Evolutionary conservation across 192 early-diverging fungal genomes (phyloP), one percentile per base, ranked within the genome.

Genomic region (Coemansia sp.): DNA sequence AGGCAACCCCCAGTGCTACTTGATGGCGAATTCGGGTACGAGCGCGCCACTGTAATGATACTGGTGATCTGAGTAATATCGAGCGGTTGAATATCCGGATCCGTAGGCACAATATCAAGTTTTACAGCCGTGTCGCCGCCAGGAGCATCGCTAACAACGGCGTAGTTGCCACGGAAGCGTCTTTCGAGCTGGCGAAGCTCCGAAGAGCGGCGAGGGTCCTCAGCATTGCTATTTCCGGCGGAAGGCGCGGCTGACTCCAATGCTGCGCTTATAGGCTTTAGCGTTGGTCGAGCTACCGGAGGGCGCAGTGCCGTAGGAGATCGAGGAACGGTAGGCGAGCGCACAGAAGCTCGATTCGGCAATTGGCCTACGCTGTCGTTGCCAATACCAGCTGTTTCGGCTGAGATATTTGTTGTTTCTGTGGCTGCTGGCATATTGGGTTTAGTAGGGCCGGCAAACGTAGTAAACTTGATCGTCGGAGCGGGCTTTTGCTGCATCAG

Each of bases 401-500:
- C 40, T 36, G 60, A 2, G 24, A 35, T 4, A 3, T n/a, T n/a
- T n/a, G n/a, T n/a, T n/a, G n/a, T n/a, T n/a, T n/a, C n/a, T n/a
- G n/a, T n/a, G n/a, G 43, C 19, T 36, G 43, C 19, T 20, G 31
- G 22, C 7, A 19, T 35, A 31, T 11, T 69, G 64, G 27, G 51
- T 27, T 71, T 79, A 25, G 9, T 54, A 29, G 37, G 62, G 0
- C 4, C 68, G 49, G 66, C 59, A 62, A 63, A 76, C 9, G 71
- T 64, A 14, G 76, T 71, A 41, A 88, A 88, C 49, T 84, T 84
- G 25, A 88, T 86, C 0, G 87, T 88, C 2, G 87, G 40, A 0
- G 90, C 87, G 10, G 88, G 85, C 53, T 74, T 72, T 39, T 86
- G 81, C 67, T 88, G 87, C 68, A 92, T 78, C 20, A 90, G 41